These are phyloP conservation scores for Exophiala aquamarina DNA, from an alignment of 2,329 filamentous ascomycete genomes.

Conservation along the genomic window DNA sequence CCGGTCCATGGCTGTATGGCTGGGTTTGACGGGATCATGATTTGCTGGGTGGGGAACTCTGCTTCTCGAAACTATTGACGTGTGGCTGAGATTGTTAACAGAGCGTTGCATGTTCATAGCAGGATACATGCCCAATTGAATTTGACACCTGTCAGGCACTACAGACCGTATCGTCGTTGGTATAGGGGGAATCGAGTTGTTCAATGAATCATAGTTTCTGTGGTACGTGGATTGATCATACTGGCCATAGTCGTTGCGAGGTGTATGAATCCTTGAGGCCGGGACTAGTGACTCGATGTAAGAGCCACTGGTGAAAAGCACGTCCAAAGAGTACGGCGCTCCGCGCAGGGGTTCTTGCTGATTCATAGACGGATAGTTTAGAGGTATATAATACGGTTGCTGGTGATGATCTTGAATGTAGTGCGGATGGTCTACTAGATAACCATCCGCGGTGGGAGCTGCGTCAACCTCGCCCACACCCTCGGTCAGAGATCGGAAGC, in stretches of 20 bases:
- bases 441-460: constrained; percentile 39
- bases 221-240: constrained; percentile 27
- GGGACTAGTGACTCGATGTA: constrained; percentile 25
- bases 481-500: constrained; percentile 66
- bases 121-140: constrained; percentile 26
- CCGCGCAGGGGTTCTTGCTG: constrained; percentile 22
- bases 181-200: constrained; percentile 20
- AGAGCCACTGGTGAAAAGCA: constrained; percentile 19
- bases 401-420: constrained; percentile 25
- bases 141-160: constrained; percentile 22
- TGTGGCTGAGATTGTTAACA: constrained; percentile 27
- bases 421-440: constrained; percentile 35
- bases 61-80: constrained; percentile 25
- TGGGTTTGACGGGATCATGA: constrained; percentile 21
- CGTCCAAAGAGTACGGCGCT: constrained; percentile 21
- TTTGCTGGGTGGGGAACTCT: constrained; percentile 21
- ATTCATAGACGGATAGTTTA: constrained; percentile 23
- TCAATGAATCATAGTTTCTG: constrained; percentile 24
- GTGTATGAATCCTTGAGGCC: constrained; percentile 20
- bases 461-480: constrained; percentile 53
- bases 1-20: constrained; percentile 19
- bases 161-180: constrained; percentile 25
- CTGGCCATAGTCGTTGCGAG: constrained; percentile 24
- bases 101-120: constrained; percentile 27
- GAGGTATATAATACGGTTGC: constrained; percentile 20